Evolutionary conservation across 345 rosid genomes (phyloP).

Genomic region (Citrus glauca): DNA sequence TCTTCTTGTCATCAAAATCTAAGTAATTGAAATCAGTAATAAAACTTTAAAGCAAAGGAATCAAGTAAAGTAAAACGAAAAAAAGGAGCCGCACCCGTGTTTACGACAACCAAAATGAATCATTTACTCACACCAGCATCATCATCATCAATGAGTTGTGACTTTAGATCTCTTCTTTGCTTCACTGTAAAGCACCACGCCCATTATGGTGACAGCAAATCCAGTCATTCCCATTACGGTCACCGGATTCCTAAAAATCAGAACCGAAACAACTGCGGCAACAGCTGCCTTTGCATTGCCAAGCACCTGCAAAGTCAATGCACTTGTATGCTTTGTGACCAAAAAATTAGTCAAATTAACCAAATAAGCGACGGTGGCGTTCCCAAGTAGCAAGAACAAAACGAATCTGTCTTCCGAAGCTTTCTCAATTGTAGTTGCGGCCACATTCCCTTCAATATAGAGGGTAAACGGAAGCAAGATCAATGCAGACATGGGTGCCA

Average conservation of each 20-base stretch:
- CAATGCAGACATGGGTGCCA: constrained; percentile 98
- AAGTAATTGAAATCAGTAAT: constrained; percentile 2
- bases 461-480: constrained; percentile 89
- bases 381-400: constrained; percentile 71
- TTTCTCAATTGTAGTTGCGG: constrained; percentile 67
- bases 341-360: constrained; percentile 92
- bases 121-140: not conserved
- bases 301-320: constrained; percentile 90
- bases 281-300: constrained; percentile 98
- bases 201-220: constrained; percentile 86
- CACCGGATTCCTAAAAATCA: constrained; percentile 94
- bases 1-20: constrained; percentile 22
- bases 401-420: constrained; percentile 62
- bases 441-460: constrained; percentile 89
- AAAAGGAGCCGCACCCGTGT: constrained; percentile 36
- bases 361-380: constrained; percentile 94
- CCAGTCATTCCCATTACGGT: constrained; percentile 90
- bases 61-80: constrained; percentile 18
- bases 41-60: constrained; percentile 31
- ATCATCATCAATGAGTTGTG: constrained; percentile 35
- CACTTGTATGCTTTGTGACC: constrained; percentile 98
- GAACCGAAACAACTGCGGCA: constrained; percentile 90
- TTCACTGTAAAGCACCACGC: constrained; percentile 95
- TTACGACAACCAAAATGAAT: constrained; percentile 38
- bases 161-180: constrained; percentile 99